These are phyloP conservation scores for Passiflora organensis DNA, from an alignment of 345 rosid genomes.

Conservation along the genomic window DNA sequence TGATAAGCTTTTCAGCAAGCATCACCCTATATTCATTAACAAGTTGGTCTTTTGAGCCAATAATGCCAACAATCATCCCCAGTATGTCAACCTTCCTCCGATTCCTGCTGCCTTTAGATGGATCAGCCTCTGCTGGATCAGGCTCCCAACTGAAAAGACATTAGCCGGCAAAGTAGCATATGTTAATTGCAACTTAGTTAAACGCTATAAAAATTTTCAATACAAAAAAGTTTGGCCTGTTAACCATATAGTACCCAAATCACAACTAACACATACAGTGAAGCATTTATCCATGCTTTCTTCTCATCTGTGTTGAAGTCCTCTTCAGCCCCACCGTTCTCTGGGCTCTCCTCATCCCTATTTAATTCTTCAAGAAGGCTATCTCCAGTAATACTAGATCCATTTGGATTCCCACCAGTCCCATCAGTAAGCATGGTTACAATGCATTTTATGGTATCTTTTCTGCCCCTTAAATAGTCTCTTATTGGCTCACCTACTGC, in stretches of 20 bases:
- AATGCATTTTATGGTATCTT: slow-evolving; percentile 93
- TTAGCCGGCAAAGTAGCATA: slow-evolving; percentile 9
- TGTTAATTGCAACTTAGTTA: slow-evolving; percentile 6
- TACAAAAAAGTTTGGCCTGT: slow-evolving; percentile 10
- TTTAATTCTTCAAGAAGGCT: slow-evolving; percentile 97
- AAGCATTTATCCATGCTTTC: slow-evolving; percentile 82
- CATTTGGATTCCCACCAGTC: slow-evolving; percentile 72
- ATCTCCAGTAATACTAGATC: slow-evolving; percentile 80
- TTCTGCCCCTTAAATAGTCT: slow-evolving; percentile 83
- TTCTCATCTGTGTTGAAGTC: slow-evolving; percentile 78
- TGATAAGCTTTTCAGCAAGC: slow-evolving; percentile 96
- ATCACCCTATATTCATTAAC: slow-evolving; percentile 92
- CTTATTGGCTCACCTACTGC: slow-evolving; percentile 95
- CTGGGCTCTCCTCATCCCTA: slow-evolving; percentile 88
- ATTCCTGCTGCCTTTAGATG: slow-evolving; percentile 72
- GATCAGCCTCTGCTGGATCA: slow-evolving; percentile 93
- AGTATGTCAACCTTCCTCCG: slow-evolving; percentile 84
- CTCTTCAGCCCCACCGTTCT: slow-evolving; percentile 58
- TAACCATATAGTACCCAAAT: background rate
- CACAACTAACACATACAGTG: slow-evolving; percentile 35
- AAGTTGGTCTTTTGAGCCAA: slow-evolving; percentile 93
- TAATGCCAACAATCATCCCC: slow-evolving; percentile 90
- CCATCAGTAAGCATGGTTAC: slow-evolving; percentile 99
- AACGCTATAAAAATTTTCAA: background rate
- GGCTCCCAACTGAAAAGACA: slow-evolving; percentile 80